These are phyloP conservation scores for Bullera alba DNA, from an alignment of 768 basidiomycete genomes.

Conservation along the genomic window DNA sequence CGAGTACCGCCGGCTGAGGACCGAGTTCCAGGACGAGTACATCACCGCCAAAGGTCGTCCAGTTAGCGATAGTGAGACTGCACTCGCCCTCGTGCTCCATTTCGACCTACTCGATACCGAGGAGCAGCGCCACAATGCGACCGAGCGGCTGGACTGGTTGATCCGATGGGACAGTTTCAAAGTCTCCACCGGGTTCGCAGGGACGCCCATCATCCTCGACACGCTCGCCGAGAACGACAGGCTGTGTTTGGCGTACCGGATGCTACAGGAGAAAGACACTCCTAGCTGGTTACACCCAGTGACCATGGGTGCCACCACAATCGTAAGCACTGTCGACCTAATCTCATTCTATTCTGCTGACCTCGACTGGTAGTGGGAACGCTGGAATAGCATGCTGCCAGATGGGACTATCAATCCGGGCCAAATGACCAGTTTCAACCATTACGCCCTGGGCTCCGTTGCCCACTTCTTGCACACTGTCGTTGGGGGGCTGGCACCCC, in stretches of 20 bases:
- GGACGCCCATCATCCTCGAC: constrained; percentile 27
- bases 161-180: constrained; percentile 12
- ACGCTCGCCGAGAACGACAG: constrained; percentile 13
- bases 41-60: constrained; percentile 28
- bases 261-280: constrained; percentile 33
- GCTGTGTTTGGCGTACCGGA: constrained; percentile 26
- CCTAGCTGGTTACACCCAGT: constrained; percentile 33
- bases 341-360: background rate
- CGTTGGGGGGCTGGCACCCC: constrained; percentile 18
- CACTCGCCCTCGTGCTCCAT: constrained; percentile 26
- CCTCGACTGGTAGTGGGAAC: constrained; percentile 21
- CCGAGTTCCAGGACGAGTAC: constrained; percentile 31
- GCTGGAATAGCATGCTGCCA: constrained; percentile 33
- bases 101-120: constrained; percentile 26
- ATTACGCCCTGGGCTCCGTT: constrained; percentile 31
- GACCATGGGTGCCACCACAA: constrained; percentile 8
- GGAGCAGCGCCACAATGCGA: background rate
- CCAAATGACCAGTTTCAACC: constrained; percentile 37
- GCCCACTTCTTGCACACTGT: constrained; percentile 22
- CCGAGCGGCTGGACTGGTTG: constrained; percentile 11
- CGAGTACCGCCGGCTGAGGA: constrained; percentile 11
- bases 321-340: too few species aligned
- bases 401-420: constrained; percentile 32
- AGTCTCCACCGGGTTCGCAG: constrained; percentile 35
- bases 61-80: constrained; percentile 36